Conservation (phyloP, 768 basidiomycete species). For the Coprinellus micaceus region DNA sequence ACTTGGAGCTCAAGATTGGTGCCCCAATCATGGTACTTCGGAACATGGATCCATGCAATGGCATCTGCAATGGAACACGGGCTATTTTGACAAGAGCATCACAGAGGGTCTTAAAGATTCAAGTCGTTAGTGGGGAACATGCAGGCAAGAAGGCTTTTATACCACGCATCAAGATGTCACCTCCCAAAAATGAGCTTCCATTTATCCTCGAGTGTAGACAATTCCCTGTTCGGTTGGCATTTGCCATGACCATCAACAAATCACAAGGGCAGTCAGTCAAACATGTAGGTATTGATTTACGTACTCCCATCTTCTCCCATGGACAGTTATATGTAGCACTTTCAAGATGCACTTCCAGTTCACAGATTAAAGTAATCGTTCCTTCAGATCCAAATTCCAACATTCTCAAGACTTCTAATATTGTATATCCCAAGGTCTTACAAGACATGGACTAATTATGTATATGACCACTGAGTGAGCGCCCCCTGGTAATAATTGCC, state of each 20-base stretch:
- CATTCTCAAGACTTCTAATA: constrained; percentile 18
- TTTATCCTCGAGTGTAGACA: constrained; percentile 31
- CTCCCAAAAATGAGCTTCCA: constrained; percentile 14
- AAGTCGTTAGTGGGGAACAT: not conserved
- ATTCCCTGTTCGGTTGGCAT: constrained; percentile 37
- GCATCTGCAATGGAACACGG: constrained; percentile 29
- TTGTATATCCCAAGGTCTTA: constrained; percentile 29
- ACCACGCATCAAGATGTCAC: constrained; percentile 30
- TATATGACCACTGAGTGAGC: too few species aligned
- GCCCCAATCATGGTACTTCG: constrained; percentile 31
- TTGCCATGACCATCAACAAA: constrained; percentile 40
- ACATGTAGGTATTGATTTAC: constrained; percentile 31
- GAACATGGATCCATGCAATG: constrained; percentile 24
- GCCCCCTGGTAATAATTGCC: too few species aligned
- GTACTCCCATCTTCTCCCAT: constrained; percentile 32
- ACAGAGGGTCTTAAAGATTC: not conserved
- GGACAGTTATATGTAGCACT: constrained; percentile 38
- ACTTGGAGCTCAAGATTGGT: constrained; percentile 26
- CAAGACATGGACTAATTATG: too few species aligned
- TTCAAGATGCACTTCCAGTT: constrained; percentile 25
- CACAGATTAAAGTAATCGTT: constrained; percentile 24
- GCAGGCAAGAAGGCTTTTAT: constrained; percentile 27
- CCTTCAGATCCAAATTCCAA: constrained; percentile 8
- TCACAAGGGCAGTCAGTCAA: constrained; percentile 34
- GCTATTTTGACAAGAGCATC: constrained; percentile 19